Conservation (phyloP, 805 yeast genomes). For the Candida railenensis region DNA sequence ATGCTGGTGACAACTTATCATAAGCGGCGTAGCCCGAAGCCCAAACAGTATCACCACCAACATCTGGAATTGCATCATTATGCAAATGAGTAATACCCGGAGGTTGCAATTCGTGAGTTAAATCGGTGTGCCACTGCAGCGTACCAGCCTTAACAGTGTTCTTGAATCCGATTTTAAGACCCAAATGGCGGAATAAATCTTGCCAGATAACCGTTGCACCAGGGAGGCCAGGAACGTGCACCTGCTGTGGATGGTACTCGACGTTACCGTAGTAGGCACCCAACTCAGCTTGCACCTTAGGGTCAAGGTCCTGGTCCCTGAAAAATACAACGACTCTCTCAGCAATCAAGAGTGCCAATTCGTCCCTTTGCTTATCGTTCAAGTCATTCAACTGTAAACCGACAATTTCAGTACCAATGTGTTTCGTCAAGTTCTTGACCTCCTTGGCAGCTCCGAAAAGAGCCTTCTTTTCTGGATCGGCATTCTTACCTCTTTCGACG, state of each 20-base stretch:
- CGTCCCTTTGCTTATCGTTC: slow-evolving; percentile 26
- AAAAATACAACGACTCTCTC: slow-evolving; percentile 31
- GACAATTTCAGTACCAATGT: slow-evolving; percentile 29
- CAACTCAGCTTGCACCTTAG: slow-evolving; percentile 27
- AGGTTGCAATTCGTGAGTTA: slow-evolving; percentile 35
- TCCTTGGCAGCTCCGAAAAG: slow-evolving; percentile 27
- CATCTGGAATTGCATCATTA: slow-evolving; percentile 39
- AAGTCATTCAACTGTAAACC: slow-evolving; percentile 28
- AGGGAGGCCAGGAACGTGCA: slow-evolving; percentile 16
- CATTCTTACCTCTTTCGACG: slow-evolving; percentile 26
- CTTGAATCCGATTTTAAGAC: slow-evolving; percentile 28
- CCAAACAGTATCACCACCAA: slow-evolving; percentile 61
- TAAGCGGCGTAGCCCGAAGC: slow-evolving; percentile 58
- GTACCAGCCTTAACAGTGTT: slow-evolving; percentile 20
- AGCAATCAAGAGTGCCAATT: slow-evolving; percentile 27
- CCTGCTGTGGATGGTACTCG: slow-evolving; percentile 28
- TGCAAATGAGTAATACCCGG: slow-evolving; percentile 40
- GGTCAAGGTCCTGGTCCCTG: slow-evolving; percentile 31
- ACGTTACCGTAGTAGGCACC: slow-evolving; percentile 30
- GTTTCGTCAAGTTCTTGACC: slow-evolving; percentile 23
- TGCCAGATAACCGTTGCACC: slow-evolving; percentile 45
- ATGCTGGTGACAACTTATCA: slow-evolving; percentile 52
- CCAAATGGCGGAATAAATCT: slow-evolving; percentile 29
- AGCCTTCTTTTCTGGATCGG: slow-evolving; percentile 31
- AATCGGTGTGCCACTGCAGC: slow-evolving; percentile 36